phyloP scores from a whole-genome alignment of 1,284 basidiomycete genomes.

The Ceratorhiza oryzae-sativae region DNA sequence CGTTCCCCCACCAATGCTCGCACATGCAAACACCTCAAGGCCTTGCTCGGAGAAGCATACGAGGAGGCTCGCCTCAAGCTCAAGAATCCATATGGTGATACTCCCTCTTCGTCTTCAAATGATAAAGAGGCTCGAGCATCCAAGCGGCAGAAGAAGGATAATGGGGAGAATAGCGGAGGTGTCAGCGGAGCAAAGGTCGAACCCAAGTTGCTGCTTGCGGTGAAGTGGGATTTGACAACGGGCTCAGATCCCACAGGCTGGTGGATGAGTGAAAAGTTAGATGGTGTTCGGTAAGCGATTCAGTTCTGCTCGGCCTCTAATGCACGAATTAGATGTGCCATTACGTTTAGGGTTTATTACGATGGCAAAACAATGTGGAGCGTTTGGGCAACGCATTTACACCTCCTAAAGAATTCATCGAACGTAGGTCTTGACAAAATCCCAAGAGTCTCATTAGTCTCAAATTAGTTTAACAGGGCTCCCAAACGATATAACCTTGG shows the following conservation, averaged over 20 bases:
- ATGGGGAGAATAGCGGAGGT: conserved; percentile 29
- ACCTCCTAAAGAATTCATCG: conserved; percentile 66
- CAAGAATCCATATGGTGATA: conserved; percentile 57
- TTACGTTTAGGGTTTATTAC: conserved; percentile 59
- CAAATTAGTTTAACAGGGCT: conserved; percentile 56
- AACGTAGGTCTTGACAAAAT: conserved; percentile 55
- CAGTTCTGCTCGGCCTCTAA: neutral
- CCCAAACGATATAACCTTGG: conserved; percentile 64
- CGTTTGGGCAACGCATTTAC: conserved; percentile 67
- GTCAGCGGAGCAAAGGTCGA: conserved; percentile 41
- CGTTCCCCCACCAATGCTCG: conserved; percentile 61
- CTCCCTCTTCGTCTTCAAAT: conserved; percentile 45
- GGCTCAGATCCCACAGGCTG: conserved; percentile 66
- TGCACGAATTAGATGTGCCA: neutral
- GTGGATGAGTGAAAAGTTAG: conserved; percentile 73
- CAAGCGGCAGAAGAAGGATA: conserved; percentile 34
- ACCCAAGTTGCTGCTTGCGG: conserved; percentile 63
- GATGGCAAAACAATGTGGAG: conserved; percentile 66
- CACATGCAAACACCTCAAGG: conserved; percentile 67
- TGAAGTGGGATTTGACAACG: conserved; percentile 64
- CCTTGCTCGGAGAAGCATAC: conserved; percentile 65
- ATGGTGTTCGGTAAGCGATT: conserved; percentile 60
- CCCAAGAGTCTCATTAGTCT: neutral
- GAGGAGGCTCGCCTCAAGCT: conserved; percentile 58
- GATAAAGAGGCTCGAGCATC: conserved; percentile 41